A percentile compares a stretch with the other conserved stretches of the same genome.
phyloP scores from a whole-genome alignment of 2,329 filamentous ascomycete species.

The Fusarium tjaetaba region DNA sequence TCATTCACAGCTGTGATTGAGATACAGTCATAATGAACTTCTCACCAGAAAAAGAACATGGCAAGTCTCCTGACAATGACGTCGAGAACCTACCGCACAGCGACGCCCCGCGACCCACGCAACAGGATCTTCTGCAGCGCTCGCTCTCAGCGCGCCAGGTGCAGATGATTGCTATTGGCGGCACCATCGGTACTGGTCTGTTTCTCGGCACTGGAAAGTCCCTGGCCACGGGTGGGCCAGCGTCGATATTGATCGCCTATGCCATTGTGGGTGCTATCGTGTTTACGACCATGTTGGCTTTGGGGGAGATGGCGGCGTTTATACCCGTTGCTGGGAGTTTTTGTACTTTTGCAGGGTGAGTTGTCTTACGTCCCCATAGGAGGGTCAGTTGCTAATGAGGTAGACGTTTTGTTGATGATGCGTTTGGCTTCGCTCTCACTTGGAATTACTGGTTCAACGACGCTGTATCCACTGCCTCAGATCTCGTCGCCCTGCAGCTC shows the following conservation, averaged over 20 bases:
- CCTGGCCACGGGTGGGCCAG: slow-evolving; percentile 68
- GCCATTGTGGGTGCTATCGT: slow-evolving; percentile 66
- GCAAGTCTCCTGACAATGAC: slow-evolving; percentile 25
- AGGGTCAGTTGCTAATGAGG: not conserved
- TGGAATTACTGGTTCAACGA: slow-evolving; percentile 76
- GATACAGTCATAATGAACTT: not conserved
- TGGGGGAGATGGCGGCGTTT: slow-evolving; percentile 70
- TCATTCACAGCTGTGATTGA: not conserved
- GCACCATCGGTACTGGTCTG: slow-evolving; percentile 68
- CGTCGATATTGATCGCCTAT: slow-evolving; percentile 67
- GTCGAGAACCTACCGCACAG: slow-evolving; percentile 27
- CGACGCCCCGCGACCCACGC: slow-evolving; percentile 26
- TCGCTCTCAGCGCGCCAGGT: slow-evolving; percentile 70
- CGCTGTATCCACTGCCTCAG: slow-evolving; percentile 62
- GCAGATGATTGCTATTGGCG: slow-evolving; percentile 73
- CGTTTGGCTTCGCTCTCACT: slow-evolving; percentile 63
- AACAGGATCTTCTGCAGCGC: slow-evolving; percentile 60
- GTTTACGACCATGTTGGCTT: slow-evolving; percentile 66
- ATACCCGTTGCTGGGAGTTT: slow-evolving; percentile 63
- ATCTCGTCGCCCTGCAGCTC: slow-evolving; percentile 64
- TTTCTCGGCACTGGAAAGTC: slow-evolving; percentile 71
- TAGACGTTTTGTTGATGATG: slow-evolving; percentile 61
- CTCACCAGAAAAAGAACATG: slow-evolving; percentile 27
- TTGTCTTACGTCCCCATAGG: too few species aligned
- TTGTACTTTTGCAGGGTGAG: slow-evolving; percentile 57